Percentiles rank a stretch among this genome's conserved stretches.
Evolutionary conservation across 176 grass and related monocot genomes (phyloP).

Genomic region (Lolium perenne): DNA sequence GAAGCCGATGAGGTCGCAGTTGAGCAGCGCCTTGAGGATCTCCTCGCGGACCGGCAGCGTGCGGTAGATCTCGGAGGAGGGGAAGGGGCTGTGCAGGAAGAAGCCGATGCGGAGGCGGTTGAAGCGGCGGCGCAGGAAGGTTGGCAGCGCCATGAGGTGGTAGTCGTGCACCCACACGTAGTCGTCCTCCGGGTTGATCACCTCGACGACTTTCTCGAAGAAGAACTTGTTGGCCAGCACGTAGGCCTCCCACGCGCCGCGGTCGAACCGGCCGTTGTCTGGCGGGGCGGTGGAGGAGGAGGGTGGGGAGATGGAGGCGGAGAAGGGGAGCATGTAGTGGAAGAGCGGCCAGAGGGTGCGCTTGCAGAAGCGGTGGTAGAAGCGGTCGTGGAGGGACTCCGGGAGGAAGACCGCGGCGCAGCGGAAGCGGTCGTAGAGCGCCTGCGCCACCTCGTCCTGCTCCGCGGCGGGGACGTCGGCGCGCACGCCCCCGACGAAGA

Average conservation of each 20-base stretch:
- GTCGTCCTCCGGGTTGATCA: conserved; percentile 97
- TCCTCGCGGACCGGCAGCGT: conserved; percentile 96
- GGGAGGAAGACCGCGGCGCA: conserved; percentile 88
- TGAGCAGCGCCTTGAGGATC: conserved; percentile 89
- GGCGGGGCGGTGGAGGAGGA: neutral
- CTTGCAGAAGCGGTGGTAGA: conserved; percentile 96
- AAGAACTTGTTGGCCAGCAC: conserved; percentile 94
- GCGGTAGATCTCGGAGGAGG: conserved; percentile 96
- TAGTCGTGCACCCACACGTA: conserved; percentile 99
- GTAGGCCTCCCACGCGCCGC: conserved; percentile 84
- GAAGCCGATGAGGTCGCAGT: conserved; percentile 97
- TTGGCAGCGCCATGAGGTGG: conserved; percentile 98
- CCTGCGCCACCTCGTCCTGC: conserved; percentile 95
- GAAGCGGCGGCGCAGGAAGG: conserved; percentile 91
- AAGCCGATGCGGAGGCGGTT: conserved; percentile 97
- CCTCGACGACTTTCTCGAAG: conserved; percentile 87
- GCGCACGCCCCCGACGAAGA: conserved; percentile 84
- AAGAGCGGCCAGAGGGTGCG: conserved; percentile 93
- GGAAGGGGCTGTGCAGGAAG: conserved; percentile 98
- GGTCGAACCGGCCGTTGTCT: conserved; percentile 71
- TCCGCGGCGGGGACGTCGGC: conserved; percentile 69
- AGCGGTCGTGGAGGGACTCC: conserved; percentile 64
- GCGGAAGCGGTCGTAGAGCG: conserved; percentile 76
- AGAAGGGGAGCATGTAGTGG: conserved; percentile 98
- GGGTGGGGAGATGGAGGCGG: conserved; percentile 30